Evolutionary conservation across 208 protist species (phyloP), one percentile per base, ranked within the genome.

Genomic region (Leishmania major): DNA sequence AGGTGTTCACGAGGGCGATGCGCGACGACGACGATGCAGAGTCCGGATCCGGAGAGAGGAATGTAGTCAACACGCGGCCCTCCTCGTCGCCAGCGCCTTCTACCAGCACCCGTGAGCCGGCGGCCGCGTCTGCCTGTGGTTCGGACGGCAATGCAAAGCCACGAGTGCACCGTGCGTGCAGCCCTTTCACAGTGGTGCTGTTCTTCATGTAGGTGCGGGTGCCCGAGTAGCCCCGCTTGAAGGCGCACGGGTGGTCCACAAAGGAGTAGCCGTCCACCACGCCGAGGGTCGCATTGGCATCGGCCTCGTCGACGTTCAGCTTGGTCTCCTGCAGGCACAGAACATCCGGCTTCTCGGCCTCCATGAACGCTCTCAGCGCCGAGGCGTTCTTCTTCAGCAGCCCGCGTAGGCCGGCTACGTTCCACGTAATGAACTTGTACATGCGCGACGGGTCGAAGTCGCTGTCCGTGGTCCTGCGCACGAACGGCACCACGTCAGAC

Each of bases 251-350:
- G 82, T 95, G 94, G 59, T 97, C 95, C 1, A 94, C 82, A 49
- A 93, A 94, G 19, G 62, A 53, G 86, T 98, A 98, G 57, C 94
- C 95, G 2, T 82, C 77, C 53, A 98, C 88, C 25, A 88, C 82
- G 53, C 94, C 93, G 43, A 97, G 83, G 64, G 51, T 75, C 25
- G 59, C 85, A 70, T 94, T 95, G 1, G 62, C 88, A 4, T 85
- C 85, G 15, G 80, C 83, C 35, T 95, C 94, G 11, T 90, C 87
- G 0, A 83, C 73, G 73, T 94, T 95, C 75, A 99, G 86, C 83
- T 98, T 98, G n/a, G 96, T 99, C 82, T 99, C 97, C 83, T 99
- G 97, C 77, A 99, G 80, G 73, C 94, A 97, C 66, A 99, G 83
- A 11, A 96, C 77, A 75, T 98, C 93, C 6, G 95, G 96, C 66